A percentile compares a stretch with the other conserved stretches of the same genome.
These are phyloP conservation scores for Xylariaceae sp. DNA, from an alignment of 2,329 filamentous ascomycete genomes.

Conservation along the genomic window DNA sequence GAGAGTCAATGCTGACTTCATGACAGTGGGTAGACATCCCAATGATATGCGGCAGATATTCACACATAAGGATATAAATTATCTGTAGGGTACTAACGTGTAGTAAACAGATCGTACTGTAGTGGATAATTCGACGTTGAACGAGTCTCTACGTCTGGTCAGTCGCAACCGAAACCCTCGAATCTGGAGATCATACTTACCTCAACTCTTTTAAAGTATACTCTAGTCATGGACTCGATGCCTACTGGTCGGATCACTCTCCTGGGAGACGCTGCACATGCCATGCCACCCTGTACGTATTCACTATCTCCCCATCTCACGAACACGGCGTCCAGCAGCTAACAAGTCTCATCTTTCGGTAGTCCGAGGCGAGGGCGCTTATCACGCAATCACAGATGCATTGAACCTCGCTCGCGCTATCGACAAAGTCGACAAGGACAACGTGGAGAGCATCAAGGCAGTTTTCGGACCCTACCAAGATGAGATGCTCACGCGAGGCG, in stretches of 20 bases:
- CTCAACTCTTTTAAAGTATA: conserved; percentile 3
- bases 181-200: not conserved
- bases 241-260: conserved; percentile 22
- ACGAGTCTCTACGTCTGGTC: not conserved
- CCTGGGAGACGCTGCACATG: conserved; percentile 23
- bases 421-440: conserved; percentile 13
- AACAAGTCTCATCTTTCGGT: not conserved
- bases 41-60: too few species aligned
- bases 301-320: not conserved
- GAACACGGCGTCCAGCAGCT: not conserved
- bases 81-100: not conserved
- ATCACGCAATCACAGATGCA: conserved; percentile 47
- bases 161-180: not conserved
- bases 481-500: conserved; percentile 28
- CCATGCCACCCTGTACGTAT: conserved; percentile 22
- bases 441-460: conserved; percentile 14
- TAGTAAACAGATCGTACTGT: not conserved
- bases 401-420: conserved; percentile 26
- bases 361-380: conserved; percentile 23
- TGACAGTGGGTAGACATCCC: not conserved
- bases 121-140: not conserved
- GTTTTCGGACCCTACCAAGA: conserved; percentile 27
- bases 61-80: not conserved
- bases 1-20: not conserved
- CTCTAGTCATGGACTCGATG: conserved; percentile 19